These are phyloP conservation scores for Yamadazyma ubonensis DNA, from an alignment of 805 yeast species.

Conservation along the genomic window DNA sequence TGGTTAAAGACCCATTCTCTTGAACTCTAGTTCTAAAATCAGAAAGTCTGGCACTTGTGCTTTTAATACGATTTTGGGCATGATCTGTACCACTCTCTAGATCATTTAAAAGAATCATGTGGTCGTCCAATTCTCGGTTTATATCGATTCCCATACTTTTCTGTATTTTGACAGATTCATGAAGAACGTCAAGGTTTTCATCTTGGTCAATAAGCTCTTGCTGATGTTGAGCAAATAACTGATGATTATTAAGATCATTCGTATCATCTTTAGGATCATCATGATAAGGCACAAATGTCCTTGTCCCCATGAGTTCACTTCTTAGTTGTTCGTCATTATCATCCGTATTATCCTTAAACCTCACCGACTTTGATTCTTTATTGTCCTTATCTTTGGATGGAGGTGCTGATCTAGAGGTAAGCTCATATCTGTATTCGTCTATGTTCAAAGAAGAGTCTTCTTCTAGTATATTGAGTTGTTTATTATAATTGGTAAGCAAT, in stretches of 20 bases:
- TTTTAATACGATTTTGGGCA: conserved; percentile 29
- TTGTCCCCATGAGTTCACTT: conserved; percentile 36
- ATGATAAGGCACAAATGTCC: conserved; percentile 32
- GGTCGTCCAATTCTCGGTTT: conserved; percentile 42
- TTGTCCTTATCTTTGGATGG: conserved; percentile 6
- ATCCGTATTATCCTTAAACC: conserved; percentile 35
- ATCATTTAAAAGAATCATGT: conserved; percentile 39
- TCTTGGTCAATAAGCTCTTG: conserved; percentile 41
- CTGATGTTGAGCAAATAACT: conserved; percentile 43
- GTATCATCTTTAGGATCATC: conserved; percentile 23
- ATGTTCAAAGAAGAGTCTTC: conserved; percentile 30
- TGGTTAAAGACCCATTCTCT: conserved; percentile 45
- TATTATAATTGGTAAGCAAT: conserved; percentile 19
- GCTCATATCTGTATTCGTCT: conserved; percentile 28
- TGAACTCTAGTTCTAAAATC: conserved; percentile 32
- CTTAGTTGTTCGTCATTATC: conserved; percentile 24
- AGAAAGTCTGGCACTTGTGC: conserved; percentile 29
- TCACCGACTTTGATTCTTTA: conserved; percentile 28
- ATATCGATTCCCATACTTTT: conserved; percentile 40
- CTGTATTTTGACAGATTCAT: conserved; percentile 34
- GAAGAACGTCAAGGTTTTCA: conserved; percentile 32
- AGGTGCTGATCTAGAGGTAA: conserved; percentile 5
- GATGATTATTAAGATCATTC: conserved; percentile 31
- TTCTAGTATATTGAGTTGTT: conserved; percentile 17
- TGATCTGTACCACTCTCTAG: conserved; percentile 42